Evolutionary conservation across 2,329 filamentous ascomycete species (phyloP).

Genomic region (Thielaviopsis musarum): DNA sequence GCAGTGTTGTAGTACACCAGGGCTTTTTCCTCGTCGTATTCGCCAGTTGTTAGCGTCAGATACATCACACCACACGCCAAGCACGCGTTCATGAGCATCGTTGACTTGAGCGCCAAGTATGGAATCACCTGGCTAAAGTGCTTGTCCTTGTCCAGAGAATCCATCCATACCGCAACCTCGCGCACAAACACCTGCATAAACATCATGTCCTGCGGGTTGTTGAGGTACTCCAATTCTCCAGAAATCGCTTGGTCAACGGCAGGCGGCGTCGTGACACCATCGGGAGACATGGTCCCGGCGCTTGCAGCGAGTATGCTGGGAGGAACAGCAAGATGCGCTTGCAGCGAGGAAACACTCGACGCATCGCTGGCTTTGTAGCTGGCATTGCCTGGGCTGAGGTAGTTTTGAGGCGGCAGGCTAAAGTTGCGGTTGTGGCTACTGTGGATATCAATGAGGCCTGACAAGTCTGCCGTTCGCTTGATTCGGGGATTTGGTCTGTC

Average conservation of each 20-base stretch:
- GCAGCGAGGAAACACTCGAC: conserved; percentile 24
- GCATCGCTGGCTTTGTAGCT: conserved; percentile 21
- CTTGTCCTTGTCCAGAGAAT: conserved; percentile 69
- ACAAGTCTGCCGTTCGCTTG: neutral
- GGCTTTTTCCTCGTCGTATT: conserved; percentile 59
- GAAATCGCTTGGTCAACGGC: conserved; percentile 21
- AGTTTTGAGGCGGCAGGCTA: neutral
- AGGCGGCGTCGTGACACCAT: conserved; percentile 24
- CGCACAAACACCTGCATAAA: conserved; percentile 88
- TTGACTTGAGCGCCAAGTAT: conserved; percentile 62
- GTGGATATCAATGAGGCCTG: neutral
- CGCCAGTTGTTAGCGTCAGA: conserved; percentile 50
- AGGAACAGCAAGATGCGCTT: conserved; percentile 18
- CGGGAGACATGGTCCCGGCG: conserved; percentile 13
- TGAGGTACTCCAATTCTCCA: conserved; percentile 44
- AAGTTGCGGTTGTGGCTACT: neutral
- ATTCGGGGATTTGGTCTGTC: neutral
- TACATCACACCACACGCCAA: conserved; percentile 79
- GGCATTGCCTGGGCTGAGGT: conserved; percentile 1
- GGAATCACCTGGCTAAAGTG: conserved; percentile 78
- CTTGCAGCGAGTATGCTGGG: conserved; percentile 10
- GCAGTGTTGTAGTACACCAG: conserved; percentile 74
- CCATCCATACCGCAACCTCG: conserved; percentile 87
- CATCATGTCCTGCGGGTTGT: conserved; percentile 59
- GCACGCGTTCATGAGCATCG: conserved; percentile 79